phyloP scores from a whole-genome alignment of 805 yeast species.

The Scheffersomyces stipitis region DNA sequence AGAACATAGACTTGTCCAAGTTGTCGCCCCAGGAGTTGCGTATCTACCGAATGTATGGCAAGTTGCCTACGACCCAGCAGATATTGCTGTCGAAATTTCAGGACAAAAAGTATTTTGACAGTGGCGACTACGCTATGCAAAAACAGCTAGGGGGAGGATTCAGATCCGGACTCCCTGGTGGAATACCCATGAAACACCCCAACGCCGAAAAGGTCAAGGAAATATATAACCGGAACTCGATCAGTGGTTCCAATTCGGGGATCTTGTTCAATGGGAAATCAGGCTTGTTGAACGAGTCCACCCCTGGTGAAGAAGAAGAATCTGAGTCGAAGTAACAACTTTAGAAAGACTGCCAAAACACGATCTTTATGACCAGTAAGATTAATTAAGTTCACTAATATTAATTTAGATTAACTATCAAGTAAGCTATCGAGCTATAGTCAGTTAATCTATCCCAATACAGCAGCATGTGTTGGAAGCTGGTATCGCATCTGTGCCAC shows the following conservation, averaged over 20 bases:
- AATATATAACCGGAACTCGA: slow-evolving; percentile 55
- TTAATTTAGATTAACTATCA: no score
- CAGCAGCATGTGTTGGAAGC: no score
- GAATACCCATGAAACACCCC: slow-evolving; percentile 47
- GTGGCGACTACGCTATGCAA: slow-evolving; percentile 91
- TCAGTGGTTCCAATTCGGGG: slow-evolving; percentile 49
- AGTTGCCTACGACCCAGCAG: slow-evolving; percentile 78
- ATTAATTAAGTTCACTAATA: no score
- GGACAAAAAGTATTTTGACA: slow-evolving; percentile 89
- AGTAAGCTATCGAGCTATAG: no score
- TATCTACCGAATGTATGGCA: slow-evolving; percentile 79
- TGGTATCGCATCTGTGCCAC: no score
- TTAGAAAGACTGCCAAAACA: no score
- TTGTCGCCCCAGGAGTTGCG: slow-evolving; percentile 78
- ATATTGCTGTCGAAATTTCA: slow-evolving; percentile 71
- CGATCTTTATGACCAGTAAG: no score
- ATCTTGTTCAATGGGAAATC: slow-evolving; percentile 50
- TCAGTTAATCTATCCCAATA: no score
- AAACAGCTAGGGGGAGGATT: slow-evolving; percentile 36
- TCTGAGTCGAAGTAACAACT: no score
- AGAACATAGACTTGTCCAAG: slow-evolving; percentile 52
- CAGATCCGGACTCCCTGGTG: slow-evolving; percentile 31
- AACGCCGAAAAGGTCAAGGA: slow-evolving; percentile 60
- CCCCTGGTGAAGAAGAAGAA: slow-evolving; percentile 22
- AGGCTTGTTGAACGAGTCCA: slow-evolving; percentile 53